Conservation (phyloP, 495 filamentous ascomycete genomes). For the Penicillium malachiteum region DNA sequence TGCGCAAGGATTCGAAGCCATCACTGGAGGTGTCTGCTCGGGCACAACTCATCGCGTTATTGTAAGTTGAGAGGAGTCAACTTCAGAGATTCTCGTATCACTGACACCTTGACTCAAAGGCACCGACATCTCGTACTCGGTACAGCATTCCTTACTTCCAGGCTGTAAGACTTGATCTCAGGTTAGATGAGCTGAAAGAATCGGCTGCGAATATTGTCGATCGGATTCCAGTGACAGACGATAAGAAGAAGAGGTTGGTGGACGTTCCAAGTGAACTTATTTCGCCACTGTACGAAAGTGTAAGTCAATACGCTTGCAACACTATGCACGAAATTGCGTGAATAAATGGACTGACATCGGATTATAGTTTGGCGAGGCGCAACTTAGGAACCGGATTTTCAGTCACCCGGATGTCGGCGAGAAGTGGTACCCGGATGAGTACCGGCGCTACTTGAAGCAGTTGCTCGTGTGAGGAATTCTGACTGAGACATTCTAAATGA, state of each 20-base stretch:
- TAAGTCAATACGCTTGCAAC: slow-evolving; percentile 16
- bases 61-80: slow-evolving; percentile 17
- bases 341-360: neutral
- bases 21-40: slow-evolving; percentile 83
- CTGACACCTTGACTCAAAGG: slow-evolving; percentile 12
- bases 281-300: slow-evolving; percentile 43
- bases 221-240: slow-evolving; percentile 34
- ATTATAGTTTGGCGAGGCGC: slow-evolving; percentile 46
- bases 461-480: no score
- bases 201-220: slow-evolving; percentile 40
- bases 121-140: slow-evolving; percentile 50
- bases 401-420: slow-evolving; percentile 89
- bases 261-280: slow-evolving; percentile 46
- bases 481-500: no score
- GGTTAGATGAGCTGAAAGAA: slow-evolving; percentile 53
- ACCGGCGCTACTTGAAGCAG: no score
- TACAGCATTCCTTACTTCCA: slow-evolving; percentile 91
- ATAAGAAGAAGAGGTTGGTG: slow-evolving; percentile 37
- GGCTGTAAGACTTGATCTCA: slow-evolving; percentile 76
- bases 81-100: neutral
- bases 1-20: slow-evolving; percentile 86
- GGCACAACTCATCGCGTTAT: slow-evolving; percentile 82
- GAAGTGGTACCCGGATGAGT: slow-evolving; percentile 67
- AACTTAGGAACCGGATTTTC: slow-evolving; percentile 73
- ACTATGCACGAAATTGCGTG: neutral